These are phyloP conservation scores for Graphilbum fragrans DNA, from an alignment of 2,329 filamentous ascomycete species.

Conservation along the genomic window DNA sequence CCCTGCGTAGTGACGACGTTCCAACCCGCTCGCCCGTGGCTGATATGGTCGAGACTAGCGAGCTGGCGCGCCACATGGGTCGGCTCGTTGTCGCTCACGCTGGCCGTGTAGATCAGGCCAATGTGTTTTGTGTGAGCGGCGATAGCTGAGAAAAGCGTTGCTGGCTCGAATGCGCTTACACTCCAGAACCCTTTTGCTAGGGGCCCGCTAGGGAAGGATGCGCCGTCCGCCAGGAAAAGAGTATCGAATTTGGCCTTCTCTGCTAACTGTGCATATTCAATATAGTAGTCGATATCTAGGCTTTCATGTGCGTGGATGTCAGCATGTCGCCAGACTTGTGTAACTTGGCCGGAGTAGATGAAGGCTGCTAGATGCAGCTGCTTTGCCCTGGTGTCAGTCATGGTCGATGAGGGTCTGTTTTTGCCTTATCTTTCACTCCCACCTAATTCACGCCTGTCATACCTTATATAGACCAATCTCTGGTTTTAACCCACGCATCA, in stretches of 20 bases:
- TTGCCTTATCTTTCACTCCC: too few species aligned
- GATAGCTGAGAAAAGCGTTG: constrained; percentile 4
- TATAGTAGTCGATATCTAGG: constrained; percentile 7
- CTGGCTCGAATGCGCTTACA: constrained; percentile 6
- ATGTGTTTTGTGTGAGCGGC: constrained; percentile 2
- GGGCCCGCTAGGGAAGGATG: neutral
- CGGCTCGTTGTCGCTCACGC: constrained; percentile 5
- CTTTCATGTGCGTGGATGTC: constrained; percentile 5
- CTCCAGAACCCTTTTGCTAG: constrained; percentile 4
- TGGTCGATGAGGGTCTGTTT: too few species aligned
- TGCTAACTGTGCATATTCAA: constrained; percentile 6
- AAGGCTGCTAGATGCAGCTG: constrained; percentile 5
- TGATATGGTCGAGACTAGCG: constrained; percentile 4
- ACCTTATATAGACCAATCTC: too few species aligned
- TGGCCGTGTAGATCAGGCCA: constrained; percentile 5
- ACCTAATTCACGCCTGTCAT: too few species aligned
- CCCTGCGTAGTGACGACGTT: constrained; percentile 4
- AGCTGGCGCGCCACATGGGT: constrained; percentile 3
- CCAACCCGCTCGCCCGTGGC: constrained; percentile 3
- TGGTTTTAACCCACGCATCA: too few species aligned
- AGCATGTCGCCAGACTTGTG: constrained; percentile 6
- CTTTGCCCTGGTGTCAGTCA: neutral
- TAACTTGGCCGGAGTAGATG: constrained; percentile 4
- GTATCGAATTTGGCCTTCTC: constrained; percentile 5
- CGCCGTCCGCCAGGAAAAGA: constrained; percentile 5